phyloP scores from a whole-genome alignment of 2,329 filamentous ascomycete species.

The Paraphaeosphaeria minitans region DNA sequence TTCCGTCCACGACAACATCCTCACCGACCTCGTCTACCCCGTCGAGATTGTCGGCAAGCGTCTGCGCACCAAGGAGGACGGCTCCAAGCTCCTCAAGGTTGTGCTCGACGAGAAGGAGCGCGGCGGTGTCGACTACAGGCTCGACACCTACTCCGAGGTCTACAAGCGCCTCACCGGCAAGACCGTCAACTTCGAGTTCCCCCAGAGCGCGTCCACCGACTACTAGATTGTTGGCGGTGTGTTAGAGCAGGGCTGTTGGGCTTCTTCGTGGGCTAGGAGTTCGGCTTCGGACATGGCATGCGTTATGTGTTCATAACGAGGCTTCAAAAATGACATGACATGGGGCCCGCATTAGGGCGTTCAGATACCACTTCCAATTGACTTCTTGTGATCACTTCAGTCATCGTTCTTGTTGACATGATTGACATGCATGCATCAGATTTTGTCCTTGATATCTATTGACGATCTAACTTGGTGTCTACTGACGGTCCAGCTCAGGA shows the following conservation, averaged over 20 bases:
- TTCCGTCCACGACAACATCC: constrained; percentile 98
- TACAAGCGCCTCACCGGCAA: constrained; percentile 98
- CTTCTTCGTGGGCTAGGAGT: constrained; percentile 44
- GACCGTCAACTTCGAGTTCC: constrained; percentile 98
- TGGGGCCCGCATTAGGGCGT: constrained; percentile 37
- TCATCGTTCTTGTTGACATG: neutral
- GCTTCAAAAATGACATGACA: constrained; percentile 48
- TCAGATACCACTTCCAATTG: constrained; percentile 47
- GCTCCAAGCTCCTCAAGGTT: constrained; percentile 98
- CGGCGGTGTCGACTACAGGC: constrained; percentile 97
- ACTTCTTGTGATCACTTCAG: constrained; percentile 35
- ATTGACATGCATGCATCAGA: neutral
- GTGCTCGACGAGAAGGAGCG: constrained; percentile 99
- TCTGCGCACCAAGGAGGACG: constrained; percentile 97
- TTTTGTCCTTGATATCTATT: constrained; percentile 30
- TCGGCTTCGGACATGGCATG: constrained; percentile 46
- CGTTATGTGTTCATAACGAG: constrained; percentile 42
- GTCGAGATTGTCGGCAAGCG: constrained; percentile 99
- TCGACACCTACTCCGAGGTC: constrained; percentile 99
- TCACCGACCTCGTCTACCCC: constrained; percentile 97
- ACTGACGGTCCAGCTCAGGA: constrained; percentile 68
- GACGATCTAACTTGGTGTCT: constrained; percentile 63
- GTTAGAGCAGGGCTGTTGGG: constrained; percentile 20
- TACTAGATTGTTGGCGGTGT: constrained; percentile 67
- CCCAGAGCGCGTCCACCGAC: constrained; percentile 77